Conservation (phyloP, 1,284 basidiomycete species). For the Boletellus sp. region DNA sequence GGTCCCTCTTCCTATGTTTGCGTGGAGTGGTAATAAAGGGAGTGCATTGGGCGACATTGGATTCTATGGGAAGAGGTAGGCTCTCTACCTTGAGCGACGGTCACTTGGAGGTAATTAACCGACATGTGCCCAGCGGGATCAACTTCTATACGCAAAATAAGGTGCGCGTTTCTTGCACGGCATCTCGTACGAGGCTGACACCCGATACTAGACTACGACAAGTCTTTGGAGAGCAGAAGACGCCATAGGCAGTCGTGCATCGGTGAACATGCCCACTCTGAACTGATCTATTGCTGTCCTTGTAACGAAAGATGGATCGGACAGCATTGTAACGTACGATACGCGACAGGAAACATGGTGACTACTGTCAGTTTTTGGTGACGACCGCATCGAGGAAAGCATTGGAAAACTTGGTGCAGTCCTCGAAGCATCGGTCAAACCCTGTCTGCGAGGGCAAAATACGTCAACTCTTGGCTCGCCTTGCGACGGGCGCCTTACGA, state of each 20-base stretch:
- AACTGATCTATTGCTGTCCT: slow-evolving; percentile 13
- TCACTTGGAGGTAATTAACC: slow-evolving; percentile 3
- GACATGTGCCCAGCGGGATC: slow-evolving; percentile 53
- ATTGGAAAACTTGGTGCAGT: slow-evolving; percentile 63
- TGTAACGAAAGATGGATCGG: background rate
- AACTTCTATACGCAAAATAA: slow-evolving; percentile 92
- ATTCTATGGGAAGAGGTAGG: slow-evolving; percentile 83
- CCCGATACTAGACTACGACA: slow-evolving; percentile 62
- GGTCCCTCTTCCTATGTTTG: slow-evolving; percentile 88
- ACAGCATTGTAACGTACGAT: slow-evolving; percentile 11
- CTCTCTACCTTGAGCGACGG: background rate
- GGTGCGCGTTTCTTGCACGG: slow-evolving; percentile 35
- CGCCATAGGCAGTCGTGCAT: slow-evolving; percentile 71
- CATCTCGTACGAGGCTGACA: background rate
- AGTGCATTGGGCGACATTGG: slow-evolving; percentile 86
- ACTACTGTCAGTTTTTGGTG: slow-evolving; percentile 30
- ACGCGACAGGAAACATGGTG: background rate
- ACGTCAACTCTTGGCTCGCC: background rate
- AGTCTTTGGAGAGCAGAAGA: slow-evolving; percentile 82
- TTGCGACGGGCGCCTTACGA: slow-evolving; percentile 37
- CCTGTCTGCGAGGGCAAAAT: slow-evolving; percentile 29
- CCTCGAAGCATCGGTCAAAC: slow-evolving; percentile 61
- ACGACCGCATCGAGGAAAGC: slow-evolving; percentile 68
- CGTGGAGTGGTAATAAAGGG: slow-evolving; percentile 90
- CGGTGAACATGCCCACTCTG: slow-evolving; percentile 78